Evolutionary conservation across 2,329 filamentous ascomycete genomes (phyloP).

Genomic region (Cladophialophora bantiana): DNA sequence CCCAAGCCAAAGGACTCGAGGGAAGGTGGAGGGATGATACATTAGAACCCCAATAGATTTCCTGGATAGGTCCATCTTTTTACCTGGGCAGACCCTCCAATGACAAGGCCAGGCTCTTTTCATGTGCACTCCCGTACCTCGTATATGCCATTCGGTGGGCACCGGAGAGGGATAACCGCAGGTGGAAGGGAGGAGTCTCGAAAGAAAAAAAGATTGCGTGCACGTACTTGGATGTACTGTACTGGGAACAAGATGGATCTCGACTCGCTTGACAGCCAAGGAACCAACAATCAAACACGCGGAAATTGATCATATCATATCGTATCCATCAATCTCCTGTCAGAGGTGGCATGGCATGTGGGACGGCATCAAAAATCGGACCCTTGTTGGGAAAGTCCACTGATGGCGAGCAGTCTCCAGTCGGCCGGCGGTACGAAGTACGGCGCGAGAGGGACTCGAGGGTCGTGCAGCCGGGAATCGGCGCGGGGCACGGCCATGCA

Average conservation of each 20-base stretch:
- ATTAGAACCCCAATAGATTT: background rate
- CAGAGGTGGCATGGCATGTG: slow-evolving; percentile 2
- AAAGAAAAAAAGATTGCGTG: too few species aligned
- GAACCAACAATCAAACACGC: background rate
- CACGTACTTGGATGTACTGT: too few species aligned
- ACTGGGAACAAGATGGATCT: background rate
- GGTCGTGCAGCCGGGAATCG: slow-evolving; percentile 2
- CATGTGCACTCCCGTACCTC: background rate
- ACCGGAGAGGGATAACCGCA: background rate
- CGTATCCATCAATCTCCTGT: slow-evolving; percentile 1
- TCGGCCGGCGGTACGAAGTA: slow-evolving; percentile 6
- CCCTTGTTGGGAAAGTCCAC: too few species aligned
- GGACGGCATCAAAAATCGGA: background rate
- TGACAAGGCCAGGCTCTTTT: background rate
- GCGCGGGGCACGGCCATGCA: slow-evolving; percentile 6
- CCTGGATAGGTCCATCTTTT: background rate
- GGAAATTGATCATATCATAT: slow-evolving; percentile 22
- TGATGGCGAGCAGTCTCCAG: background rate
- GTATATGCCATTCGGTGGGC: background rate
- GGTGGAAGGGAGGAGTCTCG: background rate
- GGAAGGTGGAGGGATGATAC: too few species aligned
- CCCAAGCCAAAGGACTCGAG: too few species aligned
- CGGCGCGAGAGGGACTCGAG: background rate
- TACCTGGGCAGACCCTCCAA: background rate
- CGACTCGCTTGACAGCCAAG: background rate